Evolutionary conservation across 805 yeast genomes (phyloP), one percentile per base, ranked within the genome.

Genomic region (Lachancea thermotolerans): DNA sequence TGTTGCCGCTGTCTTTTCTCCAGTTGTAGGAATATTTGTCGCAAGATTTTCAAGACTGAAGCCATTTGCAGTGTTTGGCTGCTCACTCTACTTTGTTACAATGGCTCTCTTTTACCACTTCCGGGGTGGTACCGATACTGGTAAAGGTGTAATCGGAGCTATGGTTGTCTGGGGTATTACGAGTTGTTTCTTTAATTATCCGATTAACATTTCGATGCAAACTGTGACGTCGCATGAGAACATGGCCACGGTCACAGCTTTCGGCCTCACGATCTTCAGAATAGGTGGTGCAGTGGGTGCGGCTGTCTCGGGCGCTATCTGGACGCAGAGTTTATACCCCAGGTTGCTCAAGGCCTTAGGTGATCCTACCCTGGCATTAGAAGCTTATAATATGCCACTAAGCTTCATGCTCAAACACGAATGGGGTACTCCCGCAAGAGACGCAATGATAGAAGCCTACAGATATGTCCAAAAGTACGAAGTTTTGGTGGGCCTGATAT

Each of bases 231-330:
- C 70, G 46, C 90, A 83, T 64, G 84, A 79, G 59, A 71, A 77
- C 61, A 75, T 83, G 81, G 86, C 87, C 2, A 72, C 77, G 35
- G 74, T 79, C 27, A 73, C 81, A 34, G 74, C 87, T 2, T 60
- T 82, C 16, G 75, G 77, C 59, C 69, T 78, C 51, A 70, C 87
- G 2, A 58, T 74, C 16, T 81, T 78, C 58, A 71, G 77, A 52
- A 69, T 82, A 45, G 90, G 90, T n/a, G 61, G 76, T 12, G 83
- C 86, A 5, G 58, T 81, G 41, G 89, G 89, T 17, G 64, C 74
- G 30, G 64, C 82, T 25, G 75, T 83, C 12, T 72, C 85, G 12
- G 89, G 87, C 53, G 86, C 88, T 27, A 71, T 83, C 36, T 83
- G 88, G 87, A 77, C 86, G 10, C 80, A 80, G 51, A 45, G 74